A percentile compares a stretch with the other conserved stretches of the same genome.
phyloP scores from a whole-genome alignment of 352 stramenopile species.

The Pythium oligandrum region DNA sequence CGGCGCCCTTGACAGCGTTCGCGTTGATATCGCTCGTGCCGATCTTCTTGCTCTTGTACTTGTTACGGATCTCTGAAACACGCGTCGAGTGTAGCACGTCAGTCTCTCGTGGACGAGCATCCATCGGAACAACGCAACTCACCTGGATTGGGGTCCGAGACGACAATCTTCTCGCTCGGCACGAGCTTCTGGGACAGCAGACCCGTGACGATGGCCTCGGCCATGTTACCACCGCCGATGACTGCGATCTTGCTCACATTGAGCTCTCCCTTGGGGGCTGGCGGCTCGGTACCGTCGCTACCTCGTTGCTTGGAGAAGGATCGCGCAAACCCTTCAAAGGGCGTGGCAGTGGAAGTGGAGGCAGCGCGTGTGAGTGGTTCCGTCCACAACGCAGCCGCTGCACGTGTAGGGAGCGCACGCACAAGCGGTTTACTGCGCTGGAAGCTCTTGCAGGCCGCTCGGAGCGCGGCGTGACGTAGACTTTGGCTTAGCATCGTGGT shows the following conservation, averaged over 20 bases:
- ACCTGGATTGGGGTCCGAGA: constrained; percentile 74
- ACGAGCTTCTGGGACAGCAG: constrained; percentile 69
- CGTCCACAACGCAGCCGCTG: background rate
- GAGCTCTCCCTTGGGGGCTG: constrained; percentile 16
- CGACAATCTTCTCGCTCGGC: constrained; percentile 58
- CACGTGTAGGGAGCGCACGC: too few species aligned
- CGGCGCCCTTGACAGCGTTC: constrained; percentile 60
- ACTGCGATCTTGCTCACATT: constrained; percentile 58
- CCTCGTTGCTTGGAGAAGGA: constrained; percentile 11
- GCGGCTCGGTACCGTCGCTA: background rate
- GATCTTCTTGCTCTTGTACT: constrained; percentile 57
- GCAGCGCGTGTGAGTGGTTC: background rate
- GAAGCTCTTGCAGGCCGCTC: too few species aligned
- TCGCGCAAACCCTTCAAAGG: constrained; percentile 1
- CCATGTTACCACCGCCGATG: constrained; percentile 89
- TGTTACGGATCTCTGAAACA: constrained; percentile 41
- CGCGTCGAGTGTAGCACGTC: constrained; percentile 4
- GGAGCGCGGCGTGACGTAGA: too few species aligned
- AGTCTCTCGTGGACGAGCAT: constrained; percentile 16
- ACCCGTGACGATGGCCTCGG: constrained; percentile 82
- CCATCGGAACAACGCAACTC: background rate
- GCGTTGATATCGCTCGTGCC: constrained; percentile 59
- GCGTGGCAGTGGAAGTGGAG: background rate
- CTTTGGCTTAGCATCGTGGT: too few species aligned
- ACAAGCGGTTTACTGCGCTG: too few species aligned